A percentile compares a stretch with the other conserved stretches of the same genome.
Evolutionary conservation across 345 rosid species (phyloP).

Genomic region (Lepidium africanum): DNA sequence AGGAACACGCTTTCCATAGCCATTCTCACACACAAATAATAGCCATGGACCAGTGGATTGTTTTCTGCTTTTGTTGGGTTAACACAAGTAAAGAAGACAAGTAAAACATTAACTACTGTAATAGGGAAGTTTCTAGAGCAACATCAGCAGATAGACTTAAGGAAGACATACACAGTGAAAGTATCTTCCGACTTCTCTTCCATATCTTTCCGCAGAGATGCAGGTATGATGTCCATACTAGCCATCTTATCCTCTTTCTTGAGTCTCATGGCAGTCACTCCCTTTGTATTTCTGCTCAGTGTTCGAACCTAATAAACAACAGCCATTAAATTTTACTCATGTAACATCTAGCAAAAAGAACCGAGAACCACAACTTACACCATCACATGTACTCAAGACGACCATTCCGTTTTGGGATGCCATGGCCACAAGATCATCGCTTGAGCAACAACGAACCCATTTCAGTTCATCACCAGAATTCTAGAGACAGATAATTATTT

Average conservation of each 20-base stretch:
- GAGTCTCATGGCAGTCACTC: constrained; percentile 81
- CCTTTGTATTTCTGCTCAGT: constrained; percentile 77
- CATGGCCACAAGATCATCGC: constrained; percentile 90
- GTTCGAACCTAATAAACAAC: constrained; percentile 61
- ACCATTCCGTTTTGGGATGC: constrained; percentile 97
- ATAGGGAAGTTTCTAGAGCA: background rate
- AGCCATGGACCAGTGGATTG: constrained; percentile 74
- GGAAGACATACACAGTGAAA: constrained; percentile 39
- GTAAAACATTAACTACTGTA: background rate
- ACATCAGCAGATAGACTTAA: background rate
- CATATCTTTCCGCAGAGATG: constrained; percentile 46
- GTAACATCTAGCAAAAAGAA: background rate
- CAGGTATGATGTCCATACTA: constrained; percentile 80
- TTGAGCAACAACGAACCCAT: constrained; percentile 87
- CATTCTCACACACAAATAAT: constrained; percentile 78
- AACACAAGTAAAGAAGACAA: background rate
- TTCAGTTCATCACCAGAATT: constrained; percentile 91
- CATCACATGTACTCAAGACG: constrained; percentile 67
- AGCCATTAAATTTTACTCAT: constrained; percentile 1
- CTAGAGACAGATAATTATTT: constrained; percentile 31
- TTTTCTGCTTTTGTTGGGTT: constrained; percentile 29
- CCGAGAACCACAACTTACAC: constrained; percentile 36
- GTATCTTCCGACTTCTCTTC: constrained; percentile 35
- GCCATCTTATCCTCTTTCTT: constrained; percentile 81
- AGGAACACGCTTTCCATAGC: constrained; percentile 91